Base-by-base conservation (phyloP, 2,329 filamentous ascomycete species). In the Phaeosphaeriaceae sp. region DNA sequence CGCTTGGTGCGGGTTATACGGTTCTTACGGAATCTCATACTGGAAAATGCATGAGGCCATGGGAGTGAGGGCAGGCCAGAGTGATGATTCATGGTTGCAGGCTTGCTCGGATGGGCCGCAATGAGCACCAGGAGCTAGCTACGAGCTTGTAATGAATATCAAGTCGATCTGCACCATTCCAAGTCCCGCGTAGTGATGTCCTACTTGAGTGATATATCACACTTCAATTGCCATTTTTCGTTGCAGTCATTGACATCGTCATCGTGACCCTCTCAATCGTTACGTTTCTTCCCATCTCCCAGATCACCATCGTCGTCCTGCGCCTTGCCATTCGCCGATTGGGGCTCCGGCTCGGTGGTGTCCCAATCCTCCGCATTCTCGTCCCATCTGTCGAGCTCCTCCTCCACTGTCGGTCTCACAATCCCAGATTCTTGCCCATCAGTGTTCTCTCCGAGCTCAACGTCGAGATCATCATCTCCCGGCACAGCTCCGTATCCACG, bases 321-420 rank as follows among this genome's bases (percentile, higher is more conserved):
- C 19, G 60, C 66, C 44, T 71, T 72, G 21, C 70, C 71, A 52
- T 71, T 77, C 7, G 68, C 52, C 15, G 63, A n/a, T n/a, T n/a
- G 9, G 9, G 9, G 60, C 42, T 70, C 73, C 6, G 72, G 74
- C 44, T 80, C 87, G 28, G 87, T 87, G 1, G 86, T 85, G 52
- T 90, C 88, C 88, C 87, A 90, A 68, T 89, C 86, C 59, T 87
- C 86, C 1, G 82, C 85, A 77, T 97, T 95, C 80, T 97, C 94
- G 72, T 97, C 93, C 93, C 94, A 97, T 67, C 94, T 93, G 73
- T 97, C 94, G 8, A 97, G 86, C 80, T 96, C 92, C 59, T 94
- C 87, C 67, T 96, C 93, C 21, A 97, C 77, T 1, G 75, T 77
- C 7, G 71, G 71, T 15, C 73, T 66, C 2, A 72, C 81, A n/a